phyloP scores from a whole-genome alignment of 176 grass and related monocot species.

The Cenchrus americanus region DNA sequence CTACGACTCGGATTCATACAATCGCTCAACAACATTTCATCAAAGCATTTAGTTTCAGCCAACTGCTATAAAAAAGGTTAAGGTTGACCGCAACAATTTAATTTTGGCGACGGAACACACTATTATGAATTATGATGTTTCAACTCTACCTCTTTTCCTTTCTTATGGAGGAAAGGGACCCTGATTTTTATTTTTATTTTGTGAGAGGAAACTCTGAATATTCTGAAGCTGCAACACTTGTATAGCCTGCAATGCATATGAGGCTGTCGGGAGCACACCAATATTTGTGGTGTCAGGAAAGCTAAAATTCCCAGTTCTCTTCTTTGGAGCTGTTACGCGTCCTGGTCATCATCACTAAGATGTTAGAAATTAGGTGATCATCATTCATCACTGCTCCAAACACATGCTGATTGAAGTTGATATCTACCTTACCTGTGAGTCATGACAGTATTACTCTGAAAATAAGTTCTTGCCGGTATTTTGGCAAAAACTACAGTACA shows the following conservation, averaged over 20 bases:
- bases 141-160: no score
- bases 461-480: no score
- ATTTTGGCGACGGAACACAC: no score
- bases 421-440: background rate
- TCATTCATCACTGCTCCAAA: background rate
- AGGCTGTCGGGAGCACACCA: background rate
- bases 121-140: no score
- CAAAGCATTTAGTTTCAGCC: background rate
- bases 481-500: no score
- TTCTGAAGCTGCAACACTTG: background rate
- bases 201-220: background rate
- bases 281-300: background rate
- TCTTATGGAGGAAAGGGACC: background rate
- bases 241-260: background rate
- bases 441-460: background rate
- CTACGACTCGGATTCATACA: background rate
- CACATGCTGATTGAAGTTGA: background rate
- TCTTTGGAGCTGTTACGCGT: background rate
- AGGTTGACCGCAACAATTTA: background rate
- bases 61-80: background rate
- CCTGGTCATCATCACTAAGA: background rate
- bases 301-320: background rate
- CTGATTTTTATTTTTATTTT: no score
- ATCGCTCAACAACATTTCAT: background rate
- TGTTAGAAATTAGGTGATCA: background rate